These are phyloP conservation scores for Climacium dendroides DNA, from an alignment of 225 moss, liverwort and hornwort genomes.

Conservation along the genomic window DNA sequence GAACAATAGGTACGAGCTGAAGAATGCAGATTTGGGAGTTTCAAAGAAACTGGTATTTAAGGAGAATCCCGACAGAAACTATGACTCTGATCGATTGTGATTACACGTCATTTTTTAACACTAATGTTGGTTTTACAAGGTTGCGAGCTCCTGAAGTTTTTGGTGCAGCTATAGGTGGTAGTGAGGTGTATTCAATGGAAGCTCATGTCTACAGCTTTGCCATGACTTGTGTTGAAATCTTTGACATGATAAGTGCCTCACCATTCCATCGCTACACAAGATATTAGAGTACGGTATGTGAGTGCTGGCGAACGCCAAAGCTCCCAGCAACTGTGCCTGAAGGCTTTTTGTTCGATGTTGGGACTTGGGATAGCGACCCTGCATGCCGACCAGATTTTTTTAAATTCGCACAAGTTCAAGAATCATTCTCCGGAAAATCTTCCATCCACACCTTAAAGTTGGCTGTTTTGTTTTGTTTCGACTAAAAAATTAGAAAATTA, in stretches of 20 bases:
- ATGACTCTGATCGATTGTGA: background rate
- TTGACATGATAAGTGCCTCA: background rate
- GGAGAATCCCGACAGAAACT: background rate
- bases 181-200: background rate
- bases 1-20: background rate
- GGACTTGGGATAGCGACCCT: background rate
- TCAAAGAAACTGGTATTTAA: background rate
- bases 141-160: background rate
- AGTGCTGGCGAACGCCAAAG: background rate
- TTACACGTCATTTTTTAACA: background rate
- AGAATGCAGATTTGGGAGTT: background rate
- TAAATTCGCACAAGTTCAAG: background rate
- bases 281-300: background rate
- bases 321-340: background rate
- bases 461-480: too few species aligned
- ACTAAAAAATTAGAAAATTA: too few species aligned
- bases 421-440: background rate
- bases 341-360: background rate
- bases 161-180: background rate
- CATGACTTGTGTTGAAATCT: background rate
- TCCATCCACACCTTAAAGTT: too few species aligned
- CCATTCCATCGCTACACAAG: background rate
- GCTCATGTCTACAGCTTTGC: background rate
- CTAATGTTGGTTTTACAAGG: background rate
- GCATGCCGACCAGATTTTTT: background rate